A percentile compares a stretch with the other conserved stretches of the same genome.
These are phyloP conservation scores for Cornus controversa DNA, from an alignment of 148 eudicot species.

Conservation along the genomic window DNA sequence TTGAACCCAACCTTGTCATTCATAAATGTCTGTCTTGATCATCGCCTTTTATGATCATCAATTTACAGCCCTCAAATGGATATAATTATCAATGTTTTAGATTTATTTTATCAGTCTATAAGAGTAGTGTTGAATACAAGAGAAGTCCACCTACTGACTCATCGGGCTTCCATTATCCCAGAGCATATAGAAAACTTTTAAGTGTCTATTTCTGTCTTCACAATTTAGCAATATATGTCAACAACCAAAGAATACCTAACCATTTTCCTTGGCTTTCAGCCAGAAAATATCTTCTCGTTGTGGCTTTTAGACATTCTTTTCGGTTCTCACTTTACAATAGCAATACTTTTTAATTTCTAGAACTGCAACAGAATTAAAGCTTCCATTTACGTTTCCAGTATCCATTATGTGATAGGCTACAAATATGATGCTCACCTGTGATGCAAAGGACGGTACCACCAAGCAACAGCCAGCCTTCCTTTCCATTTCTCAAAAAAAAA, in stretches of 20 bases:
- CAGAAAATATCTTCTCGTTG: background rate
- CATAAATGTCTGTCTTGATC: no score
- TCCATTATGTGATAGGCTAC: background rate
- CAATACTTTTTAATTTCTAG: background rate
- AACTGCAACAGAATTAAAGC: background rate
- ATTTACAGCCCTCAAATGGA: background rate
- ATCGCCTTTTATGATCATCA: no score
- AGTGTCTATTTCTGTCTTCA: background rate
- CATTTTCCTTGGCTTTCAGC: background rate
- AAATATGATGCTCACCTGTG: constrained; percentile 39
- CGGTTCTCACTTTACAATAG: background rate
- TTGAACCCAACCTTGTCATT: background rate
- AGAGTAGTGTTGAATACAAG: no score
- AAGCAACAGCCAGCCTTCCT: constrained; percentile 53
- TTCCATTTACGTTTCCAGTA: background rate
- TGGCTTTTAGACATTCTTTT: background rate
- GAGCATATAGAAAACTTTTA: background rate
- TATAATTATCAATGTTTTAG: background rate
- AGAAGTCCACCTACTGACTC: no score
- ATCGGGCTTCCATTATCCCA: no score
- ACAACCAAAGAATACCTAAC: background rate
- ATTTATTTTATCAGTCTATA: background rate
- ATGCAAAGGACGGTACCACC: constrained; percentile 63
- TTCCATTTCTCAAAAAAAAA: constrained; percentile 49
- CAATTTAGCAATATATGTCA: background rate